Conservation (phyloP, 768 basidiomycete species). For the Agaricus subrufescens region DNA sequence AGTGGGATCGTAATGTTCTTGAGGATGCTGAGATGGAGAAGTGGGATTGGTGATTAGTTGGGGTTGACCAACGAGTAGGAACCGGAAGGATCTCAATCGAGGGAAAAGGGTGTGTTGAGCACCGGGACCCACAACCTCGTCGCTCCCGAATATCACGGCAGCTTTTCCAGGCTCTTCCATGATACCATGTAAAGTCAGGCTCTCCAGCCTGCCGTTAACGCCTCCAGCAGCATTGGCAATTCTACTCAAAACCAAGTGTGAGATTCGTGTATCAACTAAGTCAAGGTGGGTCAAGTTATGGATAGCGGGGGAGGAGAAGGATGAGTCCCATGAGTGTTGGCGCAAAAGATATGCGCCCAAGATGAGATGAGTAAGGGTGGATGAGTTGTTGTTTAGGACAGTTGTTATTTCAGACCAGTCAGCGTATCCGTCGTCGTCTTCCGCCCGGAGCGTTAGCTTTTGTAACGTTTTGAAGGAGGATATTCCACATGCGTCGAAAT, state of each 20-base stretch:
- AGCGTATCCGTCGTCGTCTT: conserved; percentile 68
- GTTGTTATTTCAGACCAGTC: conserved; percentile 65
- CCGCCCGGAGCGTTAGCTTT: conserved; percentile 64
- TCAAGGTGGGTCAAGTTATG: conserved; percentile 66
- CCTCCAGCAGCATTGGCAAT: conserved; percentile 55
- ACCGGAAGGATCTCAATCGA: conserved; percentile 57
- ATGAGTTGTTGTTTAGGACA: conserved; percentile 56
- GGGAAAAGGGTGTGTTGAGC: conserved; percentile 58
- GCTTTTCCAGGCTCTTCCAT: conserved; percentile 57
- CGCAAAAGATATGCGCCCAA: conserved; percentile 67
- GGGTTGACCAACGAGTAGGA: conserved; percentile 54
- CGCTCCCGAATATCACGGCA: conserved; percentile 54
- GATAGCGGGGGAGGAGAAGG: conserved; percentile 59
- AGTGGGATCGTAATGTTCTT: conserved; percentile 8
- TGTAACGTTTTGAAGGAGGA: conserved; percentile 55
- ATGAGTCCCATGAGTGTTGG: conserved; percentile 62
- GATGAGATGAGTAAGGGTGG: conserved; percentile 54
- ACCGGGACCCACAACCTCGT: conserved; percentile 56
- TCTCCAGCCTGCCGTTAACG: conserved; percentile 30
- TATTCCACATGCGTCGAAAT: conserved; percentile 68
- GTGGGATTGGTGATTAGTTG: background rate
- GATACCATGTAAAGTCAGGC: conserved; percentile 62
- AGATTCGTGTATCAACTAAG: conserved; percentile 66
- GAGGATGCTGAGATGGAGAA: conserved; percentile 35
- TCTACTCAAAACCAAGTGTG: conserved; percentile 55